These are phyloP conservation scores for Alternaria sp. DNA, from an alignment of 2,329 filamentous ascomycete species.

Conservation along the genomic window DNA sequence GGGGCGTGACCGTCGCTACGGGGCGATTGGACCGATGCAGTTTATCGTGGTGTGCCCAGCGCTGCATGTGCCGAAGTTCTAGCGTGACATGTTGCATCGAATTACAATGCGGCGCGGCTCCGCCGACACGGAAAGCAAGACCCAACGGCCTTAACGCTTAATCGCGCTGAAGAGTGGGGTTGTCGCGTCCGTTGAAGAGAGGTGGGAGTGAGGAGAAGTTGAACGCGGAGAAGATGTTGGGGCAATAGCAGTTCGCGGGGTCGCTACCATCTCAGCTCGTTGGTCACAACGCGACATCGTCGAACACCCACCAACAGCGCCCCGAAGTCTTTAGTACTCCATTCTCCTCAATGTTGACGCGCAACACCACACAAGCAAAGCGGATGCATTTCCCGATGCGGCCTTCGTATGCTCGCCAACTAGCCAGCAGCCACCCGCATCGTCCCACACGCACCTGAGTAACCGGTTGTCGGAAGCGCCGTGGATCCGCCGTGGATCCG, in stretches of 20 bases:
- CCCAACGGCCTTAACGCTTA: neutral
- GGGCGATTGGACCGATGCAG: neutral
- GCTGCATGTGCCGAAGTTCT: conserved; percentile 1
- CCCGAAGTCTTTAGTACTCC: neutral
- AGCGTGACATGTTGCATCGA: neutral
- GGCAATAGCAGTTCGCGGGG: neutral
- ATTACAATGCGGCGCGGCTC: neutral
- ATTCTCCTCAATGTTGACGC: neutral
- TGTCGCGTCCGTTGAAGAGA: neutral
- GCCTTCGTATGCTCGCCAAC: conserved; percentile 7
- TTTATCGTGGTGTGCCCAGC: neutral
- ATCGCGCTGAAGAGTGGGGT: conserved; percentile 2
- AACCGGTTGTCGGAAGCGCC: neutral
- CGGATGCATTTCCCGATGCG: conserved; percentile 11
- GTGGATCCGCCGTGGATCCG: neutral
- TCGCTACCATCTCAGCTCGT: neutral
- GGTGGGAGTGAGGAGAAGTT: neutral
- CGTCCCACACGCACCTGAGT: conserved; percentile 5
- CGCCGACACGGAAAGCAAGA: neutral
- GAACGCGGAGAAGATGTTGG: neutral
- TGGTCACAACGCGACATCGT: neutral
- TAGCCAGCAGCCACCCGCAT: conserved; percentile 3
- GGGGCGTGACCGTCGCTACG: neutral
- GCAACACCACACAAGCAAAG: neutral
- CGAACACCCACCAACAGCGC: neutral